Conservation (phyloP, 352 stramenopile species). For the Phytophthora hybrid region DNA sequence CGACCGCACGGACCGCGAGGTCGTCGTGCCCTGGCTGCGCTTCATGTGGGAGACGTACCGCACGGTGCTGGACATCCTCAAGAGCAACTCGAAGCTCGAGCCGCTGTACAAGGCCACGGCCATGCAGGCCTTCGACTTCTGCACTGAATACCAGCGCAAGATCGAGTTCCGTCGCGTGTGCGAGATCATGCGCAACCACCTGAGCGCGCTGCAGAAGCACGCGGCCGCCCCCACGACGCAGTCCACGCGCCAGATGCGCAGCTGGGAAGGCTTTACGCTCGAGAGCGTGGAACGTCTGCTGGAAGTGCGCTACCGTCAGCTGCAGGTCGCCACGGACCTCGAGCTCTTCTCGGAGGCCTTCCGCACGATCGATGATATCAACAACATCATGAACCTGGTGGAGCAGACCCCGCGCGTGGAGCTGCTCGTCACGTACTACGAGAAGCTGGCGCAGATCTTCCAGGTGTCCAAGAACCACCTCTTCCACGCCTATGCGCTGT, state of each 20-base stretch:
- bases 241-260: constrained; percentile 89
- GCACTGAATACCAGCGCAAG: constrained; percentile 89
- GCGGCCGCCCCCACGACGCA: constrained; percentile 71
- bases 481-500: constrained; percentile 97
- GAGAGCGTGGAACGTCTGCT: constrained; percentile 97
- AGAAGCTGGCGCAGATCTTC: constrained; percentile 98
- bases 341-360: constrained; percentile 98
- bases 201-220: constrained; percentile 96
- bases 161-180: constrained; percentile 97
- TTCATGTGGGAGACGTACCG: constrained; percentile 99
- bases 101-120: constrained; percentile 80
- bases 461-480: constrained; percentile 97
- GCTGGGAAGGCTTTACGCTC: constrained; percentile 96
- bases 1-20: constrained; percentile 94
- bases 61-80: constrained; percentile 97
- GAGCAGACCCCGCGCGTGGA: constrained; percentile 93
- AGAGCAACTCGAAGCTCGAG: constrained; percentile 95
- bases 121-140: constrained; percentile 88
- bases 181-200: constrained; percentile 97
- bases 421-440: constrained; percentile 98
- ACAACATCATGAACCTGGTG: constrained; percentile 95
- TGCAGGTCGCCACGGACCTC: constrained; percentile 95
- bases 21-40: constrained; percentile 92
- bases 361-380: constrained; percentile 99
- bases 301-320: constrained; percentile 96